A percentile compares a stretch with the other conserved stretches of the same genome.
Conservation (phyloP, 1,284 basidiomycete species). For the Coniferiporia weirii region DNA sequence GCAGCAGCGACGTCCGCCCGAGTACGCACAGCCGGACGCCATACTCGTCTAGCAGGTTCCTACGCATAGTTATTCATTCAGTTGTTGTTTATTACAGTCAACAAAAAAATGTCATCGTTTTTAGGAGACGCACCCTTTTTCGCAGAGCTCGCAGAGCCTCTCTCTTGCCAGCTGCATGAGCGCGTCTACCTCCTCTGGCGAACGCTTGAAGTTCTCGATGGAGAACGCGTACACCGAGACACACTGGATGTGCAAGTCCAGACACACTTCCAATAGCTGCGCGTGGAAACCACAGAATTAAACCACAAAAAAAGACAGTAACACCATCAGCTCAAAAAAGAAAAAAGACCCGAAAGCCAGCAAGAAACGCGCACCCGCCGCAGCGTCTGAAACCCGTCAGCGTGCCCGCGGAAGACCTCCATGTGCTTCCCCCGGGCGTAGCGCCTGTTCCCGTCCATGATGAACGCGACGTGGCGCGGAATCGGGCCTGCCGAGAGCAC, state of each 20-base stretch:
- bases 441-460: slow-evolving; percentile 97
- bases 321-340: neutral
- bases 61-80: slow-evolving; percentile 28
- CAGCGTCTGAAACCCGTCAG: slow-evolving; percentile 80
- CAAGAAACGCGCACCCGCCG: slow-evolving; percentile 55
- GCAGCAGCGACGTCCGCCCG: slow-evolving; percentile 76
- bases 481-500: slow-evolving; percentile 80
- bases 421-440: slow-evolving; percentile 76
- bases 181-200: slow-evolving; percentile 79
- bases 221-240: slow-evolving; percentile 96
- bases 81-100: neutral
- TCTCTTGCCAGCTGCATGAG: slow-evolving; percentile 83
- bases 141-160: slow-evolving; percentile 78
- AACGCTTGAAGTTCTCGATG: slow-evolving; percentile 96
- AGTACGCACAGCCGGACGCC: slow-evolving; percentile 84
- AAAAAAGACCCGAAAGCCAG: neutral
- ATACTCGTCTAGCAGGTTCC: slow-evolving; percentile 74
- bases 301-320: neutral
- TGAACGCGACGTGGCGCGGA: slow-evolving; percentile 89
- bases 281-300: neutral
- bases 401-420: slow-evolving; percentile 73
- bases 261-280: slow-evolving; percentile 80
- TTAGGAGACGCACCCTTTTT: slow-evolving; percentile 62
- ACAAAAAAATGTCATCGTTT: too few species aligned
- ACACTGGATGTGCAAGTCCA: slow-evolving; percentile 69